Percentiles rank a stretch among this genome's conserved stretches.
These are phyloP conservation scores for Plasmodium coatneyi DNA, from an alignment of 169 alveolate species.

Conservation along the genomic window DNA sequence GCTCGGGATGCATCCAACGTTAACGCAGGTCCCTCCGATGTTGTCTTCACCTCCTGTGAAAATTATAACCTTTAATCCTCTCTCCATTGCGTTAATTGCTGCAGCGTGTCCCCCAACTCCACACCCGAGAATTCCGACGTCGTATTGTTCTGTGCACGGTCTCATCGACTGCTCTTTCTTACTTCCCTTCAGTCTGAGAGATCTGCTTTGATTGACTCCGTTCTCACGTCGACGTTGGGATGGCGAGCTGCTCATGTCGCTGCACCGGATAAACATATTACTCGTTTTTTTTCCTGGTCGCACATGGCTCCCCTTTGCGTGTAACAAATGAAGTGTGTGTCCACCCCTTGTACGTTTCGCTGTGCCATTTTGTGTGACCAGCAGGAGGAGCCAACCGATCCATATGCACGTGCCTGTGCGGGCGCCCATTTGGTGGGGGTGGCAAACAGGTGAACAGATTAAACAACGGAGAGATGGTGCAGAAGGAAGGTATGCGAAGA, in stretches of 20 bases:
- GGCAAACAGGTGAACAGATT: background rate
- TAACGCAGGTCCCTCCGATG: slow-evolving; percentile 82
- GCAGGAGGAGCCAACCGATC: background rate
- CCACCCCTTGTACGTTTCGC: background rate
- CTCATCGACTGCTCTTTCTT: slow-evolving; percentile 2
- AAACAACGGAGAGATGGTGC: background rate
- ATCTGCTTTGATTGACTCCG: background rate
- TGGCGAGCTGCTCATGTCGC: background rate
- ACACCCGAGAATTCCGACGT: slow-evolving; percentile 76
- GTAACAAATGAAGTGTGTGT: background rate
- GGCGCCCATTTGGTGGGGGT: background rate
- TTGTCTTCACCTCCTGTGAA: slow-evolving; percentile 75
- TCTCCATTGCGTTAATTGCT: slow-evolving; percentile 74
- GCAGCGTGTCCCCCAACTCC: slow-evolving; percentile 86
- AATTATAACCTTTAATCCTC: slow-evolving; percentile 70
- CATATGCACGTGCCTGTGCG: background rate
- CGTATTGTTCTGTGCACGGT: slow-evolving; percentile 35
- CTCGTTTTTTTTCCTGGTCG: background rate
- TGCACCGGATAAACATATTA: background rate
- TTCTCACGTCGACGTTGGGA: background rate
- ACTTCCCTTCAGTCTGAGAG: background rate
- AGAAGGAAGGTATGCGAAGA: background rate
- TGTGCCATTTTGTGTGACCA: background rate
- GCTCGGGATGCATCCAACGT: slow-evolving; percentile 80
- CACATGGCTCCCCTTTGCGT: background rate